A percentile compares a stretch with the other conserved stretches of the same genome.
These are phyloP conservation scores for Calonectria multiphialidica DNA, from an alignment of 2,329 filamentous ascomycete genomes.

Conservation along the genomic window DNA sequence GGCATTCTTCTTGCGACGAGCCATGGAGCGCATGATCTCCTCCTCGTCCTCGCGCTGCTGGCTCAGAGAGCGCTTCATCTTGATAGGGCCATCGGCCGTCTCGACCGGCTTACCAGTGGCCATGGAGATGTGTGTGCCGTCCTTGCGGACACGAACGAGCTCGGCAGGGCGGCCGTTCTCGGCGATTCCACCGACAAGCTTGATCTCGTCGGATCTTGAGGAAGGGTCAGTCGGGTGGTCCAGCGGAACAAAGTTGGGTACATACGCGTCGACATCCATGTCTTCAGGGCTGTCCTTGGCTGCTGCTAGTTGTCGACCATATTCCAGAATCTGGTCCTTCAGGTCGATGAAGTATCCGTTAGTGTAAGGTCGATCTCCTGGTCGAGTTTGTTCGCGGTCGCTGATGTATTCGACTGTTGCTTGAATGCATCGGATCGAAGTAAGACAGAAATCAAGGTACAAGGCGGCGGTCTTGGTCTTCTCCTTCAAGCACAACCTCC, in stretches of 20 bases:
- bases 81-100: slow-evolving; percentile 61
- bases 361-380: slow-evolving; percentile 90
- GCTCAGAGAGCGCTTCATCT: slow-evolving; percentile 75
- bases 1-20: slow-evolving; percentile 93
- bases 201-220: slow-evolving; percentile 73
- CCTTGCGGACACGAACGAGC: slow-evolving; percentile 84
- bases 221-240: slow-evolving; percentile 44
- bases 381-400: slow-evolving; percentile 87
- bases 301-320: slow-evolving; percentile 86
- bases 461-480: slow-evolving; percentile 76
- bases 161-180: slow-evolving; percentile 87
- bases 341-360: slow-evolving; percentile 98
- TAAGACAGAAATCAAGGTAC: slow-evolving; percentile 91
- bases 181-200: slow-evolving; percentile 83
- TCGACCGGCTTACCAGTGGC: slow-evolving; percentile 76
- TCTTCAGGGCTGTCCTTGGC: slow-evolving; percentile 73
- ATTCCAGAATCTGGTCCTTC: slow-evolving; percentile 90
- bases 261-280: slow-evolving; percentile 71
- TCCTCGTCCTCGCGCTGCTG: slow-evolving; percentile 83
- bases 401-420: slow-evolving; percentile 87
- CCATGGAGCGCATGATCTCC: slow-evolving; percentile 91
- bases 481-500: slow-evolving; percentile 81
- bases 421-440: slow-evolving; percentile 90
- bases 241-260: slow-evolving; percentile 48
- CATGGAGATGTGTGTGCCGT: slow-evolving; percentile 84